Evolutionary conservation across 179 eudicot species (phyloP).

Genomic region (Spergularia azorica): DNA sequence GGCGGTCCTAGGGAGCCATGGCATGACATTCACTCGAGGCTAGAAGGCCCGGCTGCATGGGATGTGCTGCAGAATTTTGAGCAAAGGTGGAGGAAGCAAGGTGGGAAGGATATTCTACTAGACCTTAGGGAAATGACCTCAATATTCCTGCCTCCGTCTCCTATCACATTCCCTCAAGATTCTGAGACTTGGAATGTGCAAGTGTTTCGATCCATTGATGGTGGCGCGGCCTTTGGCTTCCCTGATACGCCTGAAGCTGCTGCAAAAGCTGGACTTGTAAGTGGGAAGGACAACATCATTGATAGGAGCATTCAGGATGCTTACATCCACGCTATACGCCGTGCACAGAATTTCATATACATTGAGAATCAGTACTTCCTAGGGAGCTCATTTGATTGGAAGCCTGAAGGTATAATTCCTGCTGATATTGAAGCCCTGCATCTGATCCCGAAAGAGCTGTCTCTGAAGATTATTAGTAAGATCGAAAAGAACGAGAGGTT

Average conservation of each 20-base stretch:
- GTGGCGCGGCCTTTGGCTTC: slow-evolving; percentile 67
- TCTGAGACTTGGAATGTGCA: slow-evolving; percentile 62
- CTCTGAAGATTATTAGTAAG: slow-evolving; percentile 35
- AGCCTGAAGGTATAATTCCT: slow-evolving; percentile 15
- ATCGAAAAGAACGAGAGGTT: slow-evolving; percentile 36
- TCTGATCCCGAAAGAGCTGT: slow-evolving; percentile 39
- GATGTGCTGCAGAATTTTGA: slow-evolving; percentile 64
- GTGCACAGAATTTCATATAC: slow-evolving; percentile 60
- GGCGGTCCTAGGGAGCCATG: slow-evolving; percentile 75
- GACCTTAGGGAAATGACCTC: slow-evolving; percentile 40
- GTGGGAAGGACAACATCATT: slow-evolving; percentile 63
- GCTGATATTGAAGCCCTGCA: slow-evolving; percentile 30
- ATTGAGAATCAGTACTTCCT: slow-evolving; percentile 74
- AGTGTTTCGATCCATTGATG: slow-evolving; percentile 65
- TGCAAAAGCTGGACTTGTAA: slow-evolving; percentile 48
- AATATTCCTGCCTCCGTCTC: slow-evolving; percentile 55
- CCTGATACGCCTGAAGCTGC: slow-evolving; percentile 63
- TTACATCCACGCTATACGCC: slow-evolving; percentile 61
- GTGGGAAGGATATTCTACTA: slow-evolving; percentile 44
- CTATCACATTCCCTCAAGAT: slow-evolving; percentile 47
- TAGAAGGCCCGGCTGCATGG: slow-evolving; percentile 73
- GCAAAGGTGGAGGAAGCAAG: slow-evolving; percentile 78
- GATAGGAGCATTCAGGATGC: slow-evolving; percentile 67
- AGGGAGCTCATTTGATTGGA: slow-evolving; percentile 47
- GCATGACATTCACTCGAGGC: slow-evolving; percentile 63